Evolutionary conservation across 2,329 filamentous ascomycete genomes (phyloP).

Genomic region (Epichloe gansuensis): DNA sequence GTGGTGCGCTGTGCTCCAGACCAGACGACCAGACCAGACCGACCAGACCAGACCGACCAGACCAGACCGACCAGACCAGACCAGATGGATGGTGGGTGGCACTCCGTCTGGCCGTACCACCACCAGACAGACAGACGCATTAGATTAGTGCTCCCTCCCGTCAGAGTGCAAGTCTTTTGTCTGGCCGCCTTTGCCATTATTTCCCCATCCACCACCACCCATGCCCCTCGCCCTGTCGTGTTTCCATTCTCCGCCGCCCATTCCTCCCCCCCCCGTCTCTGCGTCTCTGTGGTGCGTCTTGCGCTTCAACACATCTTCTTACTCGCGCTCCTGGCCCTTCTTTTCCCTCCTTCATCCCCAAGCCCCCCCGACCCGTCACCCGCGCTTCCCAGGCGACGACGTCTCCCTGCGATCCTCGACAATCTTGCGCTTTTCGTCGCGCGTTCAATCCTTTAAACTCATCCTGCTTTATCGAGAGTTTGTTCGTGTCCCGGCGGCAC

Average conservation of each 20-base stretch:
- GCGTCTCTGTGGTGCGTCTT: neutral
- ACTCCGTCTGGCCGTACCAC: too few species aligned
- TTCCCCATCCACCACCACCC: constrained; percentile 1
- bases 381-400: constrained; percentile 19
- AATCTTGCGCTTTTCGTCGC: constrained; percentile 11
- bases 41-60: too few species aligned
- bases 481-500: constrained; percentile 15
- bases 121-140: too few species aligned
- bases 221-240: constrained; percentile 18
- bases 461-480: constrained; percentile 6
- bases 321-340: constrained; percentile 15
- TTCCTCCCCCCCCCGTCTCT: constrained; percentile 17
- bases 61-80: too few species aligned
- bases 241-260: constrained; percentile 16
- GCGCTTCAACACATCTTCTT: constrained; percentile 14
- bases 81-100: too few species aligned
- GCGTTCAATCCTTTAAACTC: constrained; percentile 8
- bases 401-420: constrained; percentile 19
- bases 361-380: constrained; percentile 18
- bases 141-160: too few species aligned
- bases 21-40: too few species aligned
- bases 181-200: constrained; percentile 3
- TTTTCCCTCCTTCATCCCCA: constrained; percentile 14
- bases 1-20: too few species aligned
- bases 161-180: neutral